Conservation (phyloP, 352 stramenopile genomes). For the Globisporangium nunn region DNA sequence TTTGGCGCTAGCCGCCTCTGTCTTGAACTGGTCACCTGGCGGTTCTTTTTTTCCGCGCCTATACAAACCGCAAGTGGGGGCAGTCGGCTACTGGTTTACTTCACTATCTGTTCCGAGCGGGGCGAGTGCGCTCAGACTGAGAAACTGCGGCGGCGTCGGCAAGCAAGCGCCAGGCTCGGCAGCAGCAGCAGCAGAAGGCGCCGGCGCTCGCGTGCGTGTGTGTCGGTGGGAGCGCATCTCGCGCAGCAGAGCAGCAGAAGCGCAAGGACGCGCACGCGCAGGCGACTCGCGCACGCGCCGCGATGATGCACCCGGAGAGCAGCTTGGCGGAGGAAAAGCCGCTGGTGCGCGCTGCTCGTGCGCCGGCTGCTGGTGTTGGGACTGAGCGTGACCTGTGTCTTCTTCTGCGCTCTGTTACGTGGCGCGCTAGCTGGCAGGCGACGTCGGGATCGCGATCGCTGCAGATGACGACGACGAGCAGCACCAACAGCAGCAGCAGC, state of each 20-base stretch:
- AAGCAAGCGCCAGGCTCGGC: conserved; percentile 1
- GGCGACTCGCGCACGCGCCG: neutral
- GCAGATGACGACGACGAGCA: conserved; percentile 6
- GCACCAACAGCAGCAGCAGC: conserved; percentile 24
- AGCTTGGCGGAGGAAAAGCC: conserved; percentile 12
- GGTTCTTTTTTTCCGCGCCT: too few species aligned
- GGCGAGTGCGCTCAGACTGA: neutral
- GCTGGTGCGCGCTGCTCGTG: conserved; percentile 3
- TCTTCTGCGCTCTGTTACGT: neutral
- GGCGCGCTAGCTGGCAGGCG: conserved; percentile 27
- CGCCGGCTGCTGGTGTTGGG: too few species aligned
- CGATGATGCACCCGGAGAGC: conserved; percentile 14
- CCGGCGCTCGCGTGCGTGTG: too few species aligned
- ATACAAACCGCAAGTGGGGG: too few species aligned
- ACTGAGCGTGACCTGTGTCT: neutral
- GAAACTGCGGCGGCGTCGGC: conserved; percentile 4
- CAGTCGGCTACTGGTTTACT: neutral
- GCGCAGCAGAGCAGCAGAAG: too few species aligned
- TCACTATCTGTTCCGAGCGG: neutral
- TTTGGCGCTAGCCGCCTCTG: too few species aligned
- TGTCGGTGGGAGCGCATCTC: too few species aligned
- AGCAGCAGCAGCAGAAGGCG: neutral
- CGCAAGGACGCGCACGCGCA: too few species aligned
- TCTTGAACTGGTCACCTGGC: too few species aligned
- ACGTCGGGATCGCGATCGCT: conserved; percentile 48